phyloP scores from a whole-genome alignment of 495 filamentous ascomycete genomes.

The Glonium stellatum region DNA sequence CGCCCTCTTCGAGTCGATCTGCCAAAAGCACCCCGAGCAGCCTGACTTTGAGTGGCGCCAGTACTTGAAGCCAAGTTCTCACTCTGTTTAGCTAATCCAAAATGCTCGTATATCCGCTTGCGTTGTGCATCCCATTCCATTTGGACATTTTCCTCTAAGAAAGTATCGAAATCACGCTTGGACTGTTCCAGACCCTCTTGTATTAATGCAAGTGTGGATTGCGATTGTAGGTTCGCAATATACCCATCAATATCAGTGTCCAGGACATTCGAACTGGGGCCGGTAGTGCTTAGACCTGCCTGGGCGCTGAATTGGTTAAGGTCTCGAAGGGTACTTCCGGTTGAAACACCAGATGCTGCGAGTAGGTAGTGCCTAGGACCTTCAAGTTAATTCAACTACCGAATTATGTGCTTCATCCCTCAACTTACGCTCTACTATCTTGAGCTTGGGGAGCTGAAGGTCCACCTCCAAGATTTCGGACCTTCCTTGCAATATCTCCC shows the following conservation, averaged over 20 bases:
- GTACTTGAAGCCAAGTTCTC: conserved; percentile 36
- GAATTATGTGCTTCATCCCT: conserved; percentile 10
- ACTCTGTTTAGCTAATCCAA: conserved; percentile 61
- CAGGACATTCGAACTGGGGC: conserved; percentile 38
- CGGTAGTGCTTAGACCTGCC: conserved; percentile 36
- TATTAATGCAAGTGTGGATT: conserved; percentile 86
- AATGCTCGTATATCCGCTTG: conserved; percentile 88
- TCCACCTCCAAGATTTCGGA: conserved; percentile 63
- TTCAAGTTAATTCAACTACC: neutral
- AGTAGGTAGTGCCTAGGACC: conserved; percentile 66
- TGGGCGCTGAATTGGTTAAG: conserved; percentile 55
- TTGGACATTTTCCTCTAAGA: conserved; percentile 87
- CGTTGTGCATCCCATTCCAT: conserved; percentile 94
- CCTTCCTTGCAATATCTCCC: conserved; percentile 77
- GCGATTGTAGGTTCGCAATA: conserved; percentile 73
- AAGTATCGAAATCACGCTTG: conserved; percentile 81
- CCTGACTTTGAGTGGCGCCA: conserved; percentile 11
- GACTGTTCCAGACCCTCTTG: conserved; percentile 79
- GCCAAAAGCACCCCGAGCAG: conserved; percentile 51
- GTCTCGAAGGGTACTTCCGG: conserved; percentile 69
- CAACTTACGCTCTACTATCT: conserved; percentile 56
- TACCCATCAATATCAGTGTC: conserved; percentile 82
- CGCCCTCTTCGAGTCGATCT: conserved; percentile 49
- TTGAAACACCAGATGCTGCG: conserved; percentile 79
- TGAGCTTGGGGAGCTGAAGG: conserved; percentile 40